Conservation (phyloP, 2,329 filamentous ascomycete species). For the Stenocarpella maydis region DNA sequence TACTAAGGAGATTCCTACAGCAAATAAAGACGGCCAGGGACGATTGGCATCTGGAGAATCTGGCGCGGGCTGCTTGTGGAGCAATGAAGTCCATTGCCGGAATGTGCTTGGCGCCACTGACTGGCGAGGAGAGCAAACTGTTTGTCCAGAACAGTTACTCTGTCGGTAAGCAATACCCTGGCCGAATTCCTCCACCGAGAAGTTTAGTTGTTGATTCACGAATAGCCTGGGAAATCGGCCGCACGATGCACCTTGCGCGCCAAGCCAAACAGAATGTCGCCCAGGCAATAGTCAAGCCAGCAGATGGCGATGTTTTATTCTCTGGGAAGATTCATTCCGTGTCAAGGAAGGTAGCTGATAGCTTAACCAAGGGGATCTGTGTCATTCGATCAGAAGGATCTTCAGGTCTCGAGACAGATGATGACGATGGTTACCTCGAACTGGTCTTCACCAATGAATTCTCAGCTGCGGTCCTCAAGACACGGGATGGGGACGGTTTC, state of each 20-base stretch:
- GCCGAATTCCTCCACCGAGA: rapidly evolving
- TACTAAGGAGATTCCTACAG: not conserved
- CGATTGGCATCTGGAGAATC: not conserved
- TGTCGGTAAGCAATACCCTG: not conserved
- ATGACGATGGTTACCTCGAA: not conserved
- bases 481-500: not conserved
- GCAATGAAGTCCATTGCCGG: slow-evolving; percentile 16
- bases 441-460: slow-evolving; percentile 8
- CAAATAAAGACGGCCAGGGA: not conserved
- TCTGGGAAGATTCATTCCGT: not conserved
- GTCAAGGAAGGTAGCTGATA: not conserved
- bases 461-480: not conserved
- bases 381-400: not conserved
- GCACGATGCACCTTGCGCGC: not conserved
- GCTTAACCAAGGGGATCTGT: not conserved
- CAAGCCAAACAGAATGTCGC: not conserved
- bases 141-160: slow-evolving; percentile 9
- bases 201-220: too few species aligned
- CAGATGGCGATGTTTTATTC: not conserved
- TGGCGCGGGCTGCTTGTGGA: not conserved
- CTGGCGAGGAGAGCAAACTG: not conserved
- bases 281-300: not conserved
- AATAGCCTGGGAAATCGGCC: slow-evolving; percentile 1
- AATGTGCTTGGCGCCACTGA: not conserved
- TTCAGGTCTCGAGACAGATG: not conserved